Percentiles rank a stretch among this genome's conserved stretches.
Conservation (phyloP, 2,329 filamentous ascomycete species). For the Alternaria triticimaculans region DNA sequence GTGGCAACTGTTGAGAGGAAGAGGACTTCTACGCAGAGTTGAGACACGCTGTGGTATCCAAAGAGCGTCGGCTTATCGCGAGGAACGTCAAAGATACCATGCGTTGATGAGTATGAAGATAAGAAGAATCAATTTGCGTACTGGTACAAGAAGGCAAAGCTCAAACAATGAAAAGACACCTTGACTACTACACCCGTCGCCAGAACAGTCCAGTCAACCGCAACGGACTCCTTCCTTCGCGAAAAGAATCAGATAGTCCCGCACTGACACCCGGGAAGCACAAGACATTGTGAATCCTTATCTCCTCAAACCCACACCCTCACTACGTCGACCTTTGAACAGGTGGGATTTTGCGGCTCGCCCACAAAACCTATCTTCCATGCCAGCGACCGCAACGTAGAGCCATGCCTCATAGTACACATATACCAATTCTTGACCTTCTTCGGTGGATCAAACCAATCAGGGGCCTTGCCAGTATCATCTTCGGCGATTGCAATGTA, state of each 20-base stretch:
- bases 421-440: conserved; percentile 52
- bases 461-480: conserved; percentile 48
- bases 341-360: conserved; percentile 53
- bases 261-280: neutral
- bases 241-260: neutral
- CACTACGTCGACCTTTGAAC: conserved; percentile 49
- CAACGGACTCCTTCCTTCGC: neutral
- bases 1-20: neutral
- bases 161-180: neutral
- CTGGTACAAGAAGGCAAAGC: neutral
- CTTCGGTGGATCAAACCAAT: conserved; percentile 1
- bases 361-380: conserved; percentile 49
- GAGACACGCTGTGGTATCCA: neutral
- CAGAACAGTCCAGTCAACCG: neutral
- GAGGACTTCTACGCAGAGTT: neutral
- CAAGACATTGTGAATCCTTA: neutral
- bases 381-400: conserved; percentile 49
- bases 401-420: conserved; percentile 48
- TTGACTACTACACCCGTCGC: no score
- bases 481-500: conserved; percentile 39
- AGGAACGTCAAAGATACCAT: neutral
- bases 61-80: neutral
- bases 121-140: neutral
- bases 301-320: conserved; percentile 31
- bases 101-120: neutral